phyloP scores from a whole-genome alignment of 2,329 filamentous ascomycete species.

The Nemania serpens region DNA sequence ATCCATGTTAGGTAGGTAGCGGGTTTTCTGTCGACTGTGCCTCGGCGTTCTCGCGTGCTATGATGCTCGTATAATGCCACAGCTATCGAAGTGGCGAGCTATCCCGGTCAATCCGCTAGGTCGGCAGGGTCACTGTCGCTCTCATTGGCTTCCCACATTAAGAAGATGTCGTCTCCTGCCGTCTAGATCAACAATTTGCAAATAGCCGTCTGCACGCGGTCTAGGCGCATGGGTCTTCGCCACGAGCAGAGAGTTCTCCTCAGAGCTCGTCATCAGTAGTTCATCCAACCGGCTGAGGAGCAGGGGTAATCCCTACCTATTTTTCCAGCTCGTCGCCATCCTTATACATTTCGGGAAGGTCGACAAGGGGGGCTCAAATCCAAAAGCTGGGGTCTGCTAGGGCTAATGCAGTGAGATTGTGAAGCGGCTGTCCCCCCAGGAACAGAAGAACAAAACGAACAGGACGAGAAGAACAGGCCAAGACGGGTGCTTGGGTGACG shows the following conservation, averaged over 20 bases:
- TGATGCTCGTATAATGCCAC: slow-evolving; percentile 8
- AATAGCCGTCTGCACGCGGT: neutral
- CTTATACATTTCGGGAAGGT: slow-evolving; percentile 18
- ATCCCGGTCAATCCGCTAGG: slow-evolving; percentile 5
- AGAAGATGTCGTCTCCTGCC: slow-evolving; percentile 1
- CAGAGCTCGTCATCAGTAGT: slow-evolving; percentile 17
- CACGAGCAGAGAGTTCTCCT: neutral
- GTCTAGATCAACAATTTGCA: neutral
- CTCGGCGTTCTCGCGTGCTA: slow-evolving; percentile 16
- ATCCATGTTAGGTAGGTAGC: neutral
- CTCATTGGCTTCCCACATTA: slow-evolving; percentile 15
- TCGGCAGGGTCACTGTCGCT: slow-evolving; percentile 1
- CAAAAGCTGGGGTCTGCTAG: slow-evolving; percentile 20
- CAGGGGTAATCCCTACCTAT: slow-evolving; percentile 5
- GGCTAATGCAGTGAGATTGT: slow-evolving; percentile 13
- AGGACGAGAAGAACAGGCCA: slow-evolving; percentile 4
- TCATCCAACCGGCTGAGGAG: neutral
- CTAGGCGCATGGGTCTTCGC: neutral
- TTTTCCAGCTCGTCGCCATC: slow-evolving; percentile 2
- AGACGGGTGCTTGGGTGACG: slow-evolving; percentile 6
- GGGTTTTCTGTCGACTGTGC: neutral
- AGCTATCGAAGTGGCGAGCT: neutral
- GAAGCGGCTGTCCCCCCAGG: neutral
- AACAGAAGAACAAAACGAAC: neutral
- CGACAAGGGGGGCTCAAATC: slow-evolving; percentile 6